phyloP scores from a whole-genome alignment of 345 rosid species.

The Firmiana major region DNA sequence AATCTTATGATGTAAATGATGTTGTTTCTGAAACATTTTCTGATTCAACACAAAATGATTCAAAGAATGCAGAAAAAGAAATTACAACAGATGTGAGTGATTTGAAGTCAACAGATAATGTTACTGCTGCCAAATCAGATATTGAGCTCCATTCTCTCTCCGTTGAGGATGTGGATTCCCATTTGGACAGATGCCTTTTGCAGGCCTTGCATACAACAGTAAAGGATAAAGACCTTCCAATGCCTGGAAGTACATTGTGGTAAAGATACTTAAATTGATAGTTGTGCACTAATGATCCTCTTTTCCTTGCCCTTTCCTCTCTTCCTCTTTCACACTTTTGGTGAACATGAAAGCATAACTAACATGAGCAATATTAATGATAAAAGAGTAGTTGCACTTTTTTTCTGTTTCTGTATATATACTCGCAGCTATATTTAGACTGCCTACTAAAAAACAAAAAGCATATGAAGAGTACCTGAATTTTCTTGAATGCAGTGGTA shows the following conservation, averaged over 20 bases:
- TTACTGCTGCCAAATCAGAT: conserved; percentile 33
- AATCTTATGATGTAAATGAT: conserved; percentile 20
- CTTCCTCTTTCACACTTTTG: not conserved
- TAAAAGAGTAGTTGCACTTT: not conserved
- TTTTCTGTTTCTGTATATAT: not conserved
- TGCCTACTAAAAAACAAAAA: not conserved
- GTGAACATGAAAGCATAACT: not conserved
- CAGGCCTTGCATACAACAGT: conserved; percentile 86
- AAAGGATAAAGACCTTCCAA: conserved; percentile 88
- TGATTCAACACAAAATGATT: conserved; percentile 30
- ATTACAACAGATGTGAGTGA: conserved; percentile 37
- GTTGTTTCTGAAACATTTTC: conserved; percentile 13
- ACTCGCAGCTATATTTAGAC: too few relatives aligned
- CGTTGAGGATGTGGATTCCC: conserved; percentile 65
- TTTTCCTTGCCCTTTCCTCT: not conserved
- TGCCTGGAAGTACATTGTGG: conserved; percentile 97
- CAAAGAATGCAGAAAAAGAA: conserved; percentile 30
- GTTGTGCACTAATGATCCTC: conserved; percentile 4
- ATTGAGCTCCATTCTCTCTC: conserved; percentile 43
- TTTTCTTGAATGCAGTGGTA: not conserved
- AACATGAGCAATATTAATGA: not conserved
- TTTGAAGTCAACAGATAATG: conserved; percentile 39
- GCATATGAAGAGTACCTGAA: not conserved
- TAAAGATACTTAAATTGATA: conserved; percentile 26
- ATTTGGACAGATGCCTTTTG: conserved; percentile 85